phyloP scores from a whole-genome alignment of 2,329 filamentous ascomycete species.

The Pseudogymnoascus verrucosus region DNA sequence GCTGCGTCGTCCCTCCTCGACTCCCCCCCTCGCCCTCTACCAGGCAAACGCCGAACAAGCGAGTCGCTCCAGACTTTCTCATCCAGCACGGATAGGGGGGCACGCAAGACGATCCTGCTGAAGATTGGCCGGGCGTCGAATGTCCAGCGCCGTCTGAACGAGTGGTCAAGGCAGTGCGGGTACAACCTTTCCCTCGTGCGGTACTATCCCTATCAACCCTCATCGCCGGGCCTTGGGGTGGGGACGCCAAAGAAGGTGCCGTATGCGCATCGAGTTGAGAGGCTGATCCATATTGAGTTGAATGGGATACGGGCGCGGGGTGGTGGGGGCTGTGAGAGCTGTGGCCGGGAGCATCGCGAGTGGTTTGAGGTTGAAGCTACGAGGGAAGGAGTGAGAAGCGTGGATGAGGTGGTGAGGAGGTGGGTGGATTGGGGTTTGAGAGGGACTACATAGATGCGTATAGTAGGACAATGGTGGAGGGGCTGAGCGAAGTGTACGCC shows the following conservation, averaged over 20 bases:
- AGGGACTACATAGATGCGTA: not conserved
- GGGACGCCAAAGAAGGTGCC: conserved; percentile 61
- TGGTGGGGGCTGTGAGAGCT: conserved; percentile 60
- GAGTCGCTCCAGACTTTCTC: conserved; percentile 25
- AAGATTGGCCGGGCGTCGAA: conserved; percentile 67
- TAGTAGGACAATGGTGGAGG: no score
- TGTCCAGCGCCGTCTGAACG: conserved; percentile 81
- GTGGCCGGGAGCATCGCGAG: conserved; percentile 79
- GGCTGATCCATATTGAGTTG: conserved; percentile 87
- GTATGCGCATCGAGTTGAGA: conserved; percentile 79
- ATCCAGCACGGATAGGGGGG: conserved; percentile 25
- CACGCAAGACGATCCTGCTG: conserved; percentile 54
- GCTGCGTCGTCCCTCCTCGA: conserved; percentile 51
- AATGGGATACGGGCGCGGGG: conserved; percentile 47
- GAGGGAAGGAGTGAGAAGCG: conserved; percentile 57
- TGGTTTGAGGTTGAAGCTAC: conserved; percentile 88
- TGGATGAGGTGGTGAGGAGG: conserved; percentile 67
- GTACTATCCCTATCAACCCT: conserved; percentile 74
- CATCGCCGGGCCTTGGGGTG: conserved; percentile 20
- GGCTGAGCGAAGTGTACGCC: no score
- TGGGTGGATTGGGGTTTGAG: conserved; percentile 68
- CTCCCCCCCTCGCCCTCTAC: conserved; percentile 36
- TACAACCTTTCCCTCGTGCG: conserved; percentile 81
- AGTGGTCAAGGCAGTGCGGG: conserved; percentile 90
- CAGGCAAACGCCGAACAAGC: conserved; percentile 19